A percentile compares a stretch with the other conserved stretches of the same genome.
phyloP scores from a whole-genome alignment of 2,329 filamentous ascomycete genomes.

The Thelonectria rubi region DNA sequence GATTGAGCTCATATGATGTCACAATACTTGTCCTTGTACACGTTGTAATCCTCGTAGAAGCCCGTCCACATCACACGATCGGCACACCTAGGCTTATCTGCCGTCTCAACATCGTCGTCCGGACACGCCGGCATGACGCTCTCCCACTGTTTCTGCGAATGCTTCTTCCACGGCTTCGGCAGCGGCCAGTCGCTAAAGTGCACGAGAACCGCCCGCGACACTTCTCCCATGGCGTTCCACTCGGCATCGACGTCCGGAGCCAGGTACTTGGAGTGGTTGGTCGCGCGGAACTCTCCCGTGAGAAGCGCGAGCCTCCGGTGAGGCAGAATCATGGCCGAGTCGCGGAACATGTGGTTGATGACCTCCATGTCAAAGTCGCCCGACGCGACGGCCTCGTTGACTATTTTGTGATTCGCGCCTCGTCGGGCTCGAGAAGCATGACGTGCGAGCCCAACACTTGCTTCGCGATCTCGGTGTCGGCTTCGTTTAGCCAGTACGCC shows the following conservation, averaged over 20 bases:
- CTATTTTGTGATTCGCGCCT: not conserved
- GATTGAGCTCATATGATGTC: not conserved
- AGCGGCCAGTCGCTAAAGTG: conserved; percentile 18
- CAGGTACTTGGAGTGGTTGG: conserved; percentile 25
- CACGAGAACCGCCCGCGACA: conserved; percentile 4
- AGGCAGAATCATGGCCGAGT: conserved; percentile 28
- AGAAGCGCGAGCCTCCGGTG: conserved; percentile 23
- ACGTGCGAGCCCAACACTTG: not conserved
- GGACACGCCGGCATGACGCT: conserved; percentile 5
- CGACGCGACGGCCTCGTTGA: not conserved
- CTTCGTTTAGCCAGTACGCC: conserved; percentile 9
- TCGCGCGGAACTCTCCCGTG: not conserved
- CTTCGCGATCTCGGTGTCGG: not conserved
- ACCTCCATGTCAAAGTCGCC: conserved; percentile 29
- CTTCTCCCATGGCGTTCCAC: conserved; percentile 21
- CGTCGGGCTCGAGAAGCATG: not conserved
- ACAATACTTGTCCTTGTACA: not conserved
- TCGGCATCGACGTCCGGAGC: conserved; percentile 14
- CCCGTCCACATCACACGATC: conserved; percentile 12
- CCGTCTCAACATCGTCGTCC: not conserved
- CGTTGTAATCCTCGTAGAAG: conserved; percentile 7
- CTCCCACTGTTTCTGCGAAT: conserved; percentile 15
- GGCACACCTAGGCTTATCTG: conserved; percentile 6
- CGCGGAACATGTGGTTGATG: conserved; percentile 26
- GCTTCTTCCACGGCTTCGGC: not conserved